Evolutionary conservation across 2,329 filamentous ascomycete species (phyloP), one percentile per base, ranked within the genome.

Genomic region (Trichophyton simii): DNA sequence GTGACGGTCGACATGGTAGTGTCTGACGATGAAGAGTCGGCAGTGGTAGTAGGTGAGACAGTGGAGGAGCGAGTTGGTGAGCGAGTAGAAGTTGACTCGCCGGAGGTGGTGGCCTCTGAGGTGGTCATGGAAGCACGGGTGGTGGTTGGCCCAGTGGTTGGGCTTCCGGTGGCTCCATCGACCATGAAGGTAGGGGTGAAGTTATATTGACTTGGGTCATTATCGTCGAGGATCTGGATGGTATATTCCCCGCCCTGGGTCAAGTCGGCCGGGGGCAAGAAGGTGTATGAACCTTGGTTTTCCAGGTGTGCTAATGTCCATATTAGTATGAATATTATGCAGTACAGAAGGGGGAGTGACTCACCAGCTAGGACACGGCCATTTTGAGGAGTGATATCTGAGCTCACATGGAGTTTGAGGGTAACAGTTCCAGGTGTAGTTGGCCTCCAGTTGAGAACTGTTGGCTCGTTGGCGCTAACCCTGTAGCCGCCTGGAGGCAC

Each of bases 121-220:
- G 68, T 63, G 57, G 69, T 68, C 15, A 67, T 58, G 46, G 67
- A 63, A 6, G 66, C 36, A 7, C 67, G 59, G 13, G 68, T 61
- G 36, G 64, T 60, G 38, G 58, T 68, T 65, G 55, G 68, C 52
- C 22, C 6, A n/a, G 46, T 59, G 18, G 58, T 67, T 3, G 70
- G 67, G 15, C 72, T 72, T n/a, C 72, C 77, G 62, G 75, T 76
- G 64, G 73, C 72, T 64, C 76, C 78, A 11, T 77, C 67, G 61
- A 83, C 72, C 42, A 75, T 72, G 72, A 83, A 83, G 63, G 75
- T 75, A 5, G 78, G 77, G 41, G 77, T 77, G 75, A 79, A 83
- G 76, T 83, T 83, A 70, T 71, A 73, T 63, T 76, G 67, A 57
- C 59, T 63, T 7, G 72, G 57, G 71, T 82, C 67, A 5, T 65